Percentiles rank a stretch among this genome's conserved stretches.
These are phyloP conservation scores for Floccularia luteovirens DNA, from an alignment of 768 basidiomycete genomes.

Conservation along the genomic window DNA sequence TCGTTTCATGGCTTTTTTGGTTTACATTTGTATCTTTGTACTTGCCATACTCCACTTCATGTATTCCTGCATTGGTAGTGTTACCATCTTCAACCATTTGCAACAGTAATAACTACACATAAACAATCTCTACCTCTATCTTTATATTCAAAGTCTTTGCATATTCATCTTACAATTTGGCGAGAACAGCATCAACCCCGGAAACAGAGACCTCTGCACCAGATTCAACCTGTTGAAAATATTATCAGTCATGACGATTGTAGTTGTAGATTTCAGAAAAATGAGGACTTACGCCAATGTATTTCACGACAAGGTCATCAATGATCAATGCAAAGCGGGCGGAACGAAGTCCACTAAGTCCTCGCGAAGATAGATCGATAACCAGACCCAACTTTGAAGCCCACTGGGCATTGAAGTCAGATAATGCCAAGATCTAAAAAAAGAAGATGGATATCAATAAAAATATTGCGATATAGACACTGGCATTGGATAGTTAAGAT, in stretches of 20 bases:
- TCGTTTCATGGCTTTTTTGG: constrained; percentile 3
- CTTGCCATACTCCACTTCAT: not conserved
- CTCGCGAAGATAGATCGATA: constrained; percentile 38
- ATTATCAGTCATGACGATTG: constrained; percentile 5
- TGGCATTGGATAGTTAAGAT: no score
- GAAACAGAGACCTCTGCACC: constrained; percentile 46
- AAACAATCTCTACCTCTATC: not conserved
- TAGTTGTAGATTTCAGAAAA: constrained; percentile 1
- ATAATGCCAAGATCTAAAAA: constrained; percentile 49
- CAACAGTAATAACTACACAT: not conserved
- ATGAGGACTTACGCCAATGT: constrained; percentile 40
- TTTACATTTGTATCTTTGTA: constrained; percentile 7
- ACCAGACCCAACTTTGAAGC: constrained; percentile 46
- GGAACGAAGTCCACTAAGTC: constrained; percentile 54
- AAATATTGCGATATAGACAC: no score
- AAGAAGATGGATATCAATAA: constrained; percentile 1
- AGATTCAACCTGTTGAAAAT: constrained; percentile 37
- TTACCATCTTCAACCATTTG: not conserved
- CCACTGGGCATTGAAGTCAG: constrained; percentile 50
- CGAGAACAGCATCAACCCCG: constrained; percentile 51
- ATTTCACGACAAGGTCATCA: constrained; percentile 65
- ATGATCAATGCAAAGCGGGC: constrained; percentile 56
- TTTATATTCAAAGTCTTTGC: constrained; percentile 2
- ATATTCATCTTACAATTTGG: constrained; percentile 25
- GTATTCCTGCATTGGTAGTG: not conserved